A percentile compares a stretch with the other conserved stretches of the same genome.
These are phyloP conservation scores for Dryas integrifolia DNA, from an alignment of 331 rosid genomes.

Conservation along the genomic window DNA sequence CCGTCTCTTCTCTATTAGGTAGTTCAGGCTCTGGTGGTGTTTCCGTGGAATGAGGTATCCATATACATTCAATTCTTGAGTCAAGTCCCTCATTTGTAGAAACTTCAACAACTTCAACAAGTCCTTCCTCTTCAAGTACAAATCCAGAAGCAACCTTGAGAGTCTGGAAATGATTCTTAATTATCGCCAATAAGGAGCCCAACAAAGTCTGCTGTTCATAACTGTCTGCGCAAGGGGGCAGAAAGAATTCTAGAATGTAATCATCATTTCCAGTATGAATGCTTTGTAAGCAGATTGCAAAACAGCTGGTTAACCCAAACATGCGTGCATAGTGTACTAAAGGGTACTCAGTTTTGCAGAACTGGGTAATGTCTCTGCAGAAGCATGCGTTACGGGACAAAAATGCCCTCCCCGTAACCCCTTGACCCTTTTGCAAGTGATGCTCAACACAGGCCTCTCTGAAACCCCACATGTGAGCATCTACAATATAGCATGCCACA, in stretches of 20 bases:
- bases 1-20: slow-evolving; percentile 43
- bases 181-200: slow-evolving; percentile 70
- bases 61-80: slow-evolving; percentile 50
- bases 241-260: slow-evolving; percentile 82
- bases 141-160: slow-evolving; percentile 79
- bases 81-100: slow-evolving; percentile 44
- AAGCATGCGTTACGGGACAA: slow-evolving; percentile 62
- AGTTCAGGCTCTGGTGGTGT: slow-evolving; percentile 40
- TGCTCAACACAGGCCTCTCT: slow-evolving; percentile 90
- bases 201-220: slow-evolving; percentile 54
- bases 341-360: slow-evolving; percentile 87
- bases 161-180: slow-evolving; percentile 74
- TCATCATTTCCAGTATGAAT: slow-evolving; percentile 71
- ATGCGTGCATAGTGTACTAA: slow-evolving; percentile 91
- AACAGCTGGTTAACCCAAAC: slow-evolving; percentile 76
- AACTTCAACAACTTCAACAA: slow-evolving; percentile 62
- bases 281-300: slow-evolving; percentile 82
- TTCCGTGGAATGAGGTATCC: slow-evolving; percentile 31
- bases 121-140: slow-evolving; percentile 52
- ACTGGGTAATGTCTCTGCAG: slow-evolving; percentile 65
- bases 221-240: slow-evolving; percentile 57
- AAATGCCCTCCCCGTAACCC: slow-evolving; percentile 92
- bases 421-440: slow-evolving; percentile 92
- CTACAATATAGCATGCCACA: slow-evolving; percentile 73
- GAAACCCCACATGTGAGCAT: slow-evolving; percentile 89